Base-by-base conservation (phyloP, 768 basidiomycete genomes). In the Exidia glandulosa region DNA sequence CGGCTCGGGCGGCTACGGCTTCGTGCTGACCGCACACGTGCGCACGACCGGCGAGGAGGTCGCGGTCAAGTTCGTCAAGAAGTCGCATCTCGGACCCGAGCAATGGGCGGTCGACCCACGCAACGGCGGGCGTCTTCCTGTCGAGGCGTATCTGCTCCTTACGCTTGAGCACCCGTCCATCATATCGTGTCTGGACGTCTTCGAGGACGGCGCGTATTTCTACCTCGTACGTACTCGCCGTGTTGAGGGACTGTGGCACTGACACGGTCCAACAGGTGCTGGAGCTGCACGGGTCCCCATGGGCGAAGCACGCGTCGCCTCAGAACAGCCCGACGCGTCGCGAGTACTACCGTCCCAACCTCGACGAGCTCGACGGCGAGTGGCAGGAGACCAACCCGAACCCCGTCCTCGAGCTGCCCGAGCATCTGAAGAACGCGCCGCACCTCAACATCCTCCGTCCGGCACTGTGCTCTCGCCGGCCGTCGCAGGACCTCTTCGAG, bases 41-140 rank as follows among this genome's bases (percentile, higher is more conserved):
- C 82, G 81, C 13, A 65, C 63, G 31, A 77, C 80, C 50, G 77
- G 77, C 0, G 70, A 75, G 59, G 88, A 92, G 68, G 92, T 94
- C 57, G 94, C 94, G 0, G 89, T 96, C 72, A 97, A 97, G 74
- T 96, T 97, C 71, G 92, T 97, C 68, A 82, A 89, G 75, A 94
- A 91, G 71, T 80, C 76, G 57, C 80, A 83, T 62, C 77, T 85
- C 1, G 81, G 80, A 0, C 79, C 32, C 83, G 84, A 84, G 36
- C 57, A 60, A 14, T 69, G 69, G 66, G 81, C 81, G 73, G 73
- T 84, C 57, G 83, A 90, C 69, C 77, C 82, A 56, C 69, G 72
- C 25, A 71, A 80, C 34, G 7, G 16, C 57, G 84, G 87, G 30
- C 78, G 76, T 59, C 72, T 95, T 31, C 94, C 94, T 5, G 82